Evolutionary conservation across 768 basidiomycete genomes (phyloP), one percentile per base, ranked within the genome.

Genomic region (Rhodotorula toruloides): DNA sequence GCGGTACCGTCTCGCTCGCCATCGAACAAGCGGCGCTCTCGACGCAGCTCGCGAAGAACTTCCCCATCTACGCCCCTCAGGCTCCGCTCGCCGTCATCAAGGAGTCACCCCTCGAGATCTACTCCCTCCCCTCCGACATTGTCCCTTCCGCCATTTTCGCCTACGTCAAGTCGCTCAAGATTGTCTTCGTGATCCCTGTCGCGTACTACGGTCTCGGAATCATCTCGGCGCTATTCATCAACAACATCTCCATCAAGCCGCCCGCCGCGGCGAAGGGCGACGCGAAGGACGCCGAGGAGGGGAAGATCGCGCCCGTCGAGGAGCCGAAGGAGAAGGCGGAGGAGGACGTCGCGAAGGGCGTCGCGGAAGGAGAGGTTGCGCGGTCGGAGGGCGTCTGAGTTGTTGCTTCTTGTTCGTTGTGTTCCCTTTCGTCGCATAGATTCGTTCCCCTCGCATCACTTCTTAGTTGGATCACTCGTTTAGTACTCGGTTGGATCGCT

Each of bases 211-310:
- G 75, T 46, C 43, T 78, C 31, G 77, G 67, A 22, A 54, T 77
- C 37, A 2, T 67, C 29, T 67, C 72, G 9, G 76, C 74, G 8
- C 56, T 78, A 34, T 50, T 76, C 32, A 74, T 80, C 68, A 75
- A 73, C 68, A 78, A 79, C 71, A 55, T 65, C 55, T 74, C 74
- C 68, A 76, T 77, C 60, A 76, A 77, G 68, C 67, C 74, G 25
- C 47, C 54, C 29, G 54, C 59, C 36, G 46, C 36, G 36, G 29
- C 34, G 36, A n/a, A 47, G 54, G 7, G 42, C 25, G 27, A 53
- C 27, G 47, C 54, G 29, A 32, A 21, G 25, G 39, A 50, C 14
- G 71, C 76, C n/a, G 81, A 82, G 22, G 81, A 83, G 71, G 78
- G 76, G 54, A 81, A 83, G 54, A 75, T 79, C 54, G 83, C n/a